These are phyloP conservation scores for Dictyostelium firmibasis DNA, from an alignment of 78 protist species.

Conservation along the genomic window DNA sequence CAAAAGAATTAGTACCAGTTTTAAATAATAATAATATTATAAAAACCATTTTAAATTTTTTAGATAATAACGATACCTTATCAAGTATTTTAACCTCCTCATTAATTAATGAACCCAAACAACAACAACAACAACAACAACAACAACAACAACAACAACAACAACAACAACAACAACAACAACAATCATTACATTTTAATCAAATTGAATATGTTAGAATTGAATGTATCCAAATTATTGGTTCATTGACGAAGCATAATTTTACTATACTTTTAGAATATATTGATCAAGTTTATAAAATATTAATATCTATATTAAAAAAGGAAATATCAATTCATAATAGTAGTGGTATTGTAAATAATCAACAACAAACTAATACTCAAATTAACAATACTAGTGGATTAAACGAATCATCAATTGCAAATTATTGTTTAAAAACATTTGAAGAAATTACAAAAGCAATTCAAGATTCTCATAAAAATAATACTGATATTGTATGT, in stretches of 20 bases:
- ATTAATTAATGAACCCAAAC: background rate
- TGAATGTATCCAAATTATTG: constrained; percentile 22
- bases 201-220: constrained; percentile 23
- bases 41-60: background rate
- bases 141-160: background rate
- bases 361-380: background rate
- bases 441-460: constrained; percentile 69
- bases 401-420: background rate
- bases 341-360: background rate
- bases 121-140: background rate
- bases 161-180: background rate
- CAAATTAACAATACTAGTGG: background rate
- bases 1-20: background rate
- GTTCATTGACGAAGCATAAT: constrained; percentile 42
- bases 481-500: background rate
- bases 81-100: background rate
- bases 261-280: constrained; percentile 7
- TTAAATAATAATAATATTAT: background rate
- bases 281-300: background rate
- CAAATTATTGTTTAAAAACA: constrained; percentile 17
- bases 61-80: background rate
- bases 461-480: constrained; percentile 27
- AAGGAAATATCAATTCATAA: background rate
- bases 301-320: background rate
- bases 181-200: background rate